A percentile compares a stretch with the other conserved stretches of the same genome.
Conservation (phyloP, 352 stramenopile species). For the Globisporangium sylvaticum region DNA sequence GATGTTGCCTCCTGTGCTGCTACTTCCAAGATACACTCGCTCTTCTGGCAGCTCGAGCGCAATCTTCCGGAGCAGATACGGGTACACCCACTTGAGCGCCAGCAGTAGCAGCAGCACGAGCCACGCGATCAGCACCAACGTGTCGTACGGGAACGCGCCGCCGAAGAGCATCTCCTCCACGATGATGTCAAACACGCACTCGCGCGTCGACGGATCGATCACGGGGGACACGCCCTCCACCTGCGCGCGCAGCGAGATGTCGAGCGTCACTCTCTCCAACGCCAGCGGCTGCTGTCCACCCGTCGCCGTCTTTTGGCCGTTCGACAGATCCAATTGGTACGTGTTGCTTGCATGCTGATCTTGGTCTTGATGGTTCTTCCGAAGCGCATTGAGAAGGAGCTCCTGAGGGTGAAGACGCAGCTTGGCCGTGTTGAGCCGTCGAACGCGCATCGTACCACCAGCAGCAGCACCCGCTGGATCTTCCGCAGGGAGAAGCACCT, state of each 20-base stretch:
- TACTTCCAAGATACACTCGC: not conserved
- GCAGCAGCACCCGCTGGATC: not conserved
- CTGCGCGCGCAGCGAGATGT: constrained; percentile 40
- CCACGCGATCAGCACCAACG: constrained; percentile 55
- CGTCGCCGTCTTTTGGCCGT: not conserved
- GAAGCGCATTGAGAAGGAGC: constrained; percentile 25
- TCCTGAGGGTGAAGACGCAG: constrained; percentile 46
- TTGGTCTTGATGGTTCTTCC: constrained; percentile 18
- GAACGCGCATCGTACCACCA: constrained; percentile 17
- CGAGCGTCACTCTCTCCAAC: constrained; percentile 21
- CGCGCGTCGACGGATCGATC: constrained; percentile 27
- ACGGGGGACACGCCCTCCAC: constrained; percentile 49
- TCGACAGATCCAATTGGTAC: constrained; percentile 28
- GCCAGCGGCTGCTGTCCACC: not conserved
- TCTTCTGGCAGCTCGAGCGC: constrained; percentile 41
- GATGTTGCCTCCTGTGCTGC: constrained; percentile 2
- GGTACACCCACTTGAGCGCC: constrained; percentile 32
- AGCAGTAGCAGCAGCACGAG: constrained; percentile 36
- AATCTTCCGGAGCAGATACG: constrained; percentile 54
- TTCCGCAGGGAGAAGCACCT: constrained; percentile 26
- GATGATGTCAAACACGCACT: constrained; percentile 71
- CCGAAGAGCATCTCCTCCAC: constrained; percentile 64
- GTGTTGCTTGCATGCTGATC: not conserved
- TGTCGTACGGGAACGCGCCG: constrained; percentile 45
- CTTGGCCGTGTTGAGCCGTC: constrained; percentile 67